Evolutionary conservation across 2,329 filamentous ascomycete species (phyloP), one percentile per base, ranked within the genome.

Genomic region (Aspergillus novoparasiticus): DNA sequence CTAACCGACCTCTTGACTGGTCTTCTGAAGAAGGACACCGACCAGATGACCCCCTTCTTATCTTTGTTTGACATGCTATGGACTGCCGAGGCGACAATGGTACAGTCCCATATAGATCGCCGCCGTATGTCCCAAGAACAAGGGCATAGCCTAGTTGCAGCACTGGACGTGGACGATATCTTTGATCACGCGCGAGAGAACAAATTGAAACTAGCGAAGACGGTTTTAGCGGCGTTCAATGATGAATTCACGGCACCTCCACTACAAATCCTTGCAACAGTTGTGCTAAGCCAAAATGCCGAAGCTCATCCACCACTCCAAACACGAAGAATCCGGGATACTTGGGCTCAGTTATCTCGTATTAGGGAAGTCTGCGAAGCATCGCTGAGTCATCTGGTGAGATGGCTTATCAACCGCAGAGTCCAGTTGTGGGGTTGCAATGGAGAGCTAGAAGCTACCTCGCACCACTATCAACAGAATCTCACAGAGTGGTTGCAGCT

Each of bases 71-170:
- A 78, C 59, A 71, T 71, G 36, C 56, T 76, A 41, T 77, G 75
- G 73, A 74, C 75, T 1, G 68, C 72, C 8, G 76, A 78, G 62
- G 73, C 69, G 45, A 74, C 74, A 10, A 62, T 77, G 12, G 73
- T 72, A 41, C 75, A 78, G 63, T 73, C 74, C 53, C 72, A 73
- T 64, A 72, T 77, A n/a, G 75, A 77, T 64, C 68, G 72, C 57
- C 70, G 71, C 55, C 67, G 67, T 23, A 64, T 67, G 14, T 64
- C 64, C 6, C 70, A 71, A 51, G 66, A 71, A 43, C 64, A 71
- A 59, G 68, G 67, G 21, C 57, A 68, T 32, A 62, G 58, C 16
- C 66, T 63, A 28, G 58, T 53, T 32, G 63, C 64, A 16, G 63
- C 62, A 14, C 26, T 60, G 3, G 62, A 68, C 34, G 61, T 68